phyloP scores from a whole-genome alignment of 345 rosid species.

The Excoecaria agallocha region DNA sequence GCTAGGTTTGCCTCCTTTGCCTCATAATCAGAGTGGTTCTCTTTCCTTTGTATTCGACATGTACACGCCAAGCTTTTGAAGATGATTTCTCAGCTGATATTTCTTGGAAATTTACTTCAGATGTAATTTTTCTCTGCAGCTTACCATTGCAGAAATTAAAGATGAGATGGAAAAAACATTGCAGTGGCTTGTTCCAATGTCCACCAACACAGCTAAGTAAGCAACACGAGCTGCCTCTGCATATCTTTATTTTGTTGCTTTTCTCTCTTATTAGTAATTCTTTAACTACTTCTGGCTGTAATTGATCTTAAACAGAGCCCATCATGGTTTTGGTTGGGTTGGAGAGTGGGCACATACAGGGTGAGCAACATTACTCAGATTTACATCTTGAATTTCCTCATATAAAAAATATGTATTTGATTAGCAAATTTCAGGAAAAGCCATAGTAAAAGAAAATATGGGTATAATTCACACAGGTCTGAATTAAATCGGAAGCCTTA shows the following conservation, averaged over 20 bases:
- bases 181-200: conserved; percentile 79
- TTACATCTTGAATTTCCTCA: background rate
- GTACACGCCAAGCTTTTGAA: background rate
- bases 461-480: conserved; percentile 40
- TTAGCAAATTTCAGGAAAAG: background rate
- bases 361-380: conserved; percentile 13
- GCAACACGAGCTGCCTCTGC: conserved; percentile 10
- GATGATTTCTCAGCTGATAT: background rate
- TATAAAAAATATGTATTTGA: background rate
- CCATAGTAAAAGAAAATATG: conserved; percentile 1
- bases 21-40: background rate
- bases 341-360: conserved; percentile 37
- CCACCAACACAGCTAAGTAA: conserved; percentile 81
- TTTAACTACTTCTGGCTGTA: background rate
- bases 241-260: background rate
- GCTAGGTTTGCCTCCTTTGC: background rate
- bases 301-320: conserved; percentile 20
- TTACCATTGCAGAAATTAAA: conserved; percentile 53
- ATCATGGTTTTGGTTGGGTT: conserved; percentile 40
- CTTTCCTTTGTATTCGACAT: background rate
- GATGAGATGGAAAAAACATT: conserved; percentile 83
- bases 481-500: conserved; percentile 52
- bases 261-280: background rate
- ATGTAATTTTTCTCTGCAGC: conserved; percentile 40
- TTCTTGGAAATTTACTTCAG: background rate